Conservation (phyloP, 2,329 filamentous ascomycete species). For the Verticillium nonalfalfae region DNA sequence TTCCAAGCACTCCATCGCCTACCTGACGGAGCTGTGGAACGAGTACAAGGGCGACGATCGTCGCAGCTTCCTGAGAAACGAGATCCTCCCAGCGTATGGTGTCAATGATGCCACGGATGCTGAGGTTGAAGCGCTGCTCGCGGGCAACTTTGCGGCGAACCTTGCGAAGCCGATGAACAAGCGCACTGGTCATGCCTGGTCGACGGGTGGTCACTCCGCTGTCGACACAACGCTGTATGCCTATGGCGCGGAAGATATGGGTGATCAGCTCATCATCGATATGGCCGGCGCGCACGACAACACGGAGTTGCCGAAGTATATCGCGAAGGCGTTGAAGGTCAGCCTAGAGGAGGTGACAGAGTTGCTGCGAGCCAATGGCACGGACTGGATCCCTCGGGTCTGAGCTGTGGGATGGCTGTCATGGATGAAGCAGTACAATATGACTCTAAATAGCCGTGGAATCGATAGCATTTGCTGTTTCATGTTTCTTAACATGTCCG, state of each 20-base stretch:
- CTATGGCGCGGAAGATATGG: slow-evolving; percentile 18
- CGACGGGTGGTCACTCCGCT: slow-evolving; percentile 26
- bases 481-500: too few relatives aligned
- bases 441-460: too few relatives aligned
- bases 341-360: slow-evolving; percentile 17
- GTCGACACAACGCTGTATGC: slow-evolving; percentile 26
- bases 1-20: slow-evolving; percentile 18
- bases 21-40: slow-evolving; percentile 16
- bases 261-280: slow-evolving; percentile 14
- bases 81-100: slow-evolving; percentile 21
- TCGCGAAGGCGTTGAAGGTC: slow-evolving; percentile 18
- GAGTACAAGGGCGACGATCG: slow-evolving; percentile 20
- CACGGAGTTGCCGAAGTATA: slow-evolving; percentile 19
- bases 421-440: too few relatives aligned
- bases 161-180: slow-evolving; percentile 19
- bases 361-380: slow-evolving; percentile 8
- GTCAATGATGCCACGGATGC: slow-evolving; percentile 18
- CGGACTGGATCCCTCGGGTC: background rate
- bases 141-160: slow-evolving; percentile 14
- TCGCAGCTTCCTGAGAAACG: slow-evolving; percentile 15
- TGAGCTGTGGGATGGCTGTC: background rate
- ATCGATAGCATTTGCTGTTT: too few relatives aligned
- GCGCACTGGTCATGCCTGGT: slow-evolving; percentile 24
- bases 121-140: slow-evolving; percentile 16
- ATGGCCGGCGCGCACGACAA: slow-evolving; percentile 22